Conservation (phyloP, 768 basidiomycete species). For the Phylloporus arenicola region DNA sequence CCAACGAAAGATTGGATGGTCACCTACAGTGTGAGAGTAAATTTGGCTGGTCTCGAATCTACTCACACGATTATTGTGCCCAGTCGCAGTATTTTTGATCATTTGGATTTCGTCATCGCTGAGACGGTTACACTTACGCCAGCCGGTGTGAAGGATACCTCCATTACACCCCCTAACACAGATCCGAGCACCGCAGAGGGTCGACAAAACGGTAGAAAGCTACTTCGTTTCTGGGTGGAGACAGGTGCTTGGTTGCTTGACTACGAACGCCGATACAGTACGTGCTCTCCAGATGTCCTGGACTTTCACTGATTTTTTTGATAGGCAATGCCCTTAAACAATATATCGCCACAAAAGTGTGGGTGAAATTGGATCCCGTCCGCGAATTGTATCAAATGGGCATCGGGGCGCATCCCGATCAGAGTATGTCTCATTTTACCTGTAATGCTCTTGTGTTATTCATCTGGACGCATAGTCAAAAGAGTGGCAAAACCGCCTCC, state of each 20-base stretch:
- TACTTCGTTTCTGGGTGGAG: conserved; percentile 81
- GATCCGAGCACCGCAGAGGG: conserved; percentile 44
- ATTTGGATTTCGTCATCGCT: conserved; percentile 34
- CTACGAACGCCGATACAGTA: conserved; percentile 47
- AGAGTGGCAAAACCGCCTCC: conserved; percentile 45
- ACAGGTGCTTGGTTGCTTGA: conserved; percentile 60
- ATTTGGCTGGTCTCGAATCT: conserved; percentile 1
- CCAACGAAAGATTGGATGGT: conserved; percentile 65
- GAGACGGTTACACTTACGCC: conserved; percentile 15
- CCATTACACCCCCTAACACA: conserved; percentile 51
- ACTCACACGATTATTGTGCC: conserved; percentile 6
- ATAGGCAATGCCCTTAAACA: conserved; percentile 46
- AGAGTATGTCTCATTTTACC: conserved; percentile 44
- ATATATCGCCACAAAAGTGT: conserved; percentile 35
- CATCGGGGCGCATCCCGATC: conserved; percentile 73
- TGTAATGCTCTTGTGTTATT: background rate
- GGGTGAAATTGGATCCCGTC: conserved; percentile 52
- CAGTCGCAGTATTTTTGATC: conserved; percentile 40
- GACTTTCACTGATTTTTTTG: conserved; percentile 5
- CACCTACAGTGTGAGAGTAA: conserved; percentile 45
- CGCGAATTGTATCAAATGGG: conserved; percentile 69
- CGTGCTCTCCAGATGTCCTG: conserved; percentile 11
- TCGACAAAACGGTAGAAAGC: conserved; percentile 48
- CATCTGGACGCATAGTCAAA: conserved; percentile 39
- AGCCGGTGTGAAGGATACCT: conserved; percentile 34